phyloP scores from a whole-genome alignment of 1,139 yeast genomes.

The Candida sp. region DNA sequence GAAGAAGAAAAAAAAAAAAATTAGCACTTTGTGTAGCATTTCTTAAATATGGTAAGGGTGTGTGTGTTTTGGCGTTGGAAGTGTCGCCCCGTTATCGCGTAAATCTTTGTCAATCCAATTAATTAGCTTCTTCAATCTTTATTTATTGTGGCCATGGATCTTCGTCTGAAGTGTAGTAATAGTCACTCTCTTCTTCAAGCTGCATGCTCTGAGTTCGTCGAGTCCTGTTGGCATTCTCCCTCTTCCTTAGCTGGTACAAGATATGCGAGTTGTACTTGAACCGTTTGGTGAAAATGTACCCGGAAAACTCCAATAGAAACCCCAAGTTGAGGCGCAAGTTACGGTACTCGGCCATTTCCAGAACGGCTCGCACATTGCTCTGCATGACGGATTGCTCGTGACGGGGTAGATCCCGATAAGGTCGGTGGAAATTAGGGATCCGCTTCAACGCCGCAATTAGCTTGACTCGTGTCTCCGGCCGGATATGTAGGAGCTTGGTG shows the following conservation, averaged over 20 bases:
- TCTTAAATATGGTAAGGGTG: too few relatives aligned
- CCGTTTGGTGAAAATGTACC: conserved; percentile 8
- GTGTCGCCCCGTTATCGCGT: too few relatives aligned
- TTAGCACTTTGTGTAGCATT: neutral
- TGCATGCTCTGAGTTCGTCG: neutral
- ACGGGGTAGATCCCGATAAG: conserved; percentile 39
- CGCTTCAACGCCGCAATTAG: conserved; percentile 3
- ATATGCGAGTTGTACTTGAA: conserved; percentile 9
- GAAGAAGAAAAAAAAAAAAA: too few relatives aligned
- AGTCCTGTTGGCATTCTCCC: neutral
- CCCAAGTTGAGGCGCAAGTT: neutral
- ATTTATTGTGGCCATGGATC: neutral
- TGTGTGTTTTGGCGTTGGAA: too few relatives aligned
- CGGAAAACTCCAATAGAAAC: conserved; percentile 8
- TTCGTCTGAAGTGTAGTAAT: neutral
- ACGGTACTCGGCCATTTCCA: neutral
- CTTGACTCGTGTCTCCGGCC: conserved; percentile 1
- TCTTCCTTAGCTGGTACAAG: conserved; percentile 1
- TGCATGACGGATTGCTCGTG: conserved; percentile 40
- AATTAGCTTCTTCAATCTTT: neutral
- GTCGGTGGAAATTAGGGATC: conserved; percentile 16
- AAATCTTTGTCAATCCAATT: neutral
- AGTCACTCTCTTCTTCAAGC: conserved; percentile 1
- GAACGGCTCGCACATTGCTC: neutral
- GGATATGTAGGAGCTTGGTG: conserved; percentile 7